Base-by-base conservation (phyloP, 2,329 filamentous ascomycete species). In the Beauveria rudraprayagi region DNA sequence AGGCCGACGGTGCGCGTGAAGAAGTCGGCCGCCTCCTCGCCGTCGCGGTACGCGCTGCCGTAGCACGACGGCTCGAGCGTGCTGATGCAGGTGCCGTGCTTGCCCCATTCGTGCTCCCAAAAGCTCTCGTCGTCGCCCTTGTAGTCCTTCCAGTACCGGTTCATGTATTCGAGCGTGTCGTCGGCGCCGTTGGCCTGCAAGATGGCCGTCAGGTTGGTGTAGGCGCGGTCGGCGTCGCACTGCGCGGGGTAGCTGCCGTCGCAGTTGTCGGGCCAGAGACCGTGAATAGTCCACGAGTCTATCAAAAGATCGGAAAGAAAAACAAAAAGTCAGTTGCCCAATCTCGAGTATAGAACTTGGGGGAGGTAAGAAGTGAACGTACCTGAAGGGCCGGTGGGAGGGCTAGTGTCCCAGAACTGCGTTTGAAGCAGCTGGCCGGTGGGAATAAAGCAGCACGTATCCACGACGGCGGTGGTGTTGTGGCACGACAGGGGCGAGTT, bases 101-200 rank as follows among this genome's bases (percentile, higher is more conserved):
- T 91, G 65, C 78, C 77, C 84, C 85, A 91, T 72, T 91, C 88
- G 71, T 91, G 87, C 69, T 87, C 77, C 88, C 88, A 91, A 66
- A 91, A 83, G 11, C 73, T 74, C 66, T 87, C 81, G 65, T 88
- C 83, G 47, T 85, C 73, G 61, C 86, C 87, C 54, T 81, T 70
- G 72, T 86, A 83, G 68, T 87, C 84, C 70, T 89, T 86, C 89
- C 88, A 91, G 75, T 87, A 90, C 2, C 76, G 82, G 56, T 81
- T 73, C 88, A 91, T 91, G 69, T 85, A 88, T 2, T 76, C 73
- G 1, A 92, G 76, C 1, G 88, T 78, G 30, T 82, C 80, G 1
- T 75, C 76, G 56, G 81, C 78, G 17, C 63, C 63, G 63, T 80
- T 80, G 24, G 80, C 78, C 8, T 79, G 74, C 41, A 91, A 75